Percentiles rank a stretch among this genome's conserved stretches.
These are phyloP conservation scores for Salix exigua DNA, from an alignment of 345 rosid species.

Conservation along the genomic window DNA sequence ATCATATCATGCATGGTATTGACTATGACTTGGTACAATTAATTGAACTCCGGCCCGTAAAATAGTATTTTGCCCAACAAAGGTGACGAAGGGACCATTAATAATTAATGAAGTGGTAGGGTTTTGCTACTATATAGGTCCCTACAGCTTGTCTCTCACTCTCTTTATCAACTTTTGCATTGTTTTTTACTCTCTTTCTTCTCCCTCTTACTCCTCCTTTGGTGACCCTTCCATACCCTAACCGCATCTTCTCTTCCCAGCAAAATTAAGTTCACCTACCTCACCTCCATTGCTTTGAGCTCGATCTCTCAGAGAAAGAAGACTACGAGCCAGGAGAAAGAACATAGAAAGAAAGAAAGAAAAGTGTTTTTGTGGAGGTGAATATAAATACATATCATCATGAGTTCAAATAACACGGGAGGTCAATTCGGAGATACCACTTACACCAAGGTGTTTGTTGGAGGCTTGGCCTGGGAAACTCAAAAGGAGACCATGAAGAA, in stretches of 20 bases:
- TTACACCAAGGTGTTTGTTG: constrained; percentile 74
- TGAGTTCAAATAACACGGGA: neutral
- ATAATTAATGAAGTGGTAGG: constrained; percentile 1
- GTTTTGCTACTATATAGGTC: neutral
- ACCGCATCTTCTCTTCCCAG: neutral
- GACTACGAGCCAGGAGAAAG: neutral
- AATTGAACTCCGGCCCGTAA: no score
- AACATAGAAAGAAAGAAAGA: neutral
- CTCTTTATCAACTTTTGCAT: neutral
- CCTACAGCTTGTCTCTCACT: neutral
- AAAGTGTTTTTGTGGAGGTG: neutral
- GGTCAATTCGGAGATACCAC: constrained; percentile 45
- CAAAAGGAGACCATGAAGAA: constrained; percentile 79
- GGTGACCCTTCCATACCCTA: neutral
- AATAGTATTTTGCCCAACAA: no score
- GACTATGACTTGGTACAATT: neutral
- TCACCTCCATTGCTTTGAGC: neutral
- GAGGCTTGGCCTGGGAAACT: constrained; percentile 91
- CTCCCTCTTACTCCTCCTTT: neutral
- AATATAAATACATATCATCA: no score
- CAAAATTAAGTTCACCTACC: neutral
- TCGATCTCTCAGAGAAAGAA: neutral
- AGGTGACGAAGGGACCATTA: no score
- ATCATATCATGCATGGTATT: neutral
- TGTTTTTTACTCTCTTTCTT: no score